These are phyloP conservation scores for Clohesyomyces aquaticus DNA, from an alignment of 495 filamentous ascomycete genomes.

Conservation along the genomic window DNA sequence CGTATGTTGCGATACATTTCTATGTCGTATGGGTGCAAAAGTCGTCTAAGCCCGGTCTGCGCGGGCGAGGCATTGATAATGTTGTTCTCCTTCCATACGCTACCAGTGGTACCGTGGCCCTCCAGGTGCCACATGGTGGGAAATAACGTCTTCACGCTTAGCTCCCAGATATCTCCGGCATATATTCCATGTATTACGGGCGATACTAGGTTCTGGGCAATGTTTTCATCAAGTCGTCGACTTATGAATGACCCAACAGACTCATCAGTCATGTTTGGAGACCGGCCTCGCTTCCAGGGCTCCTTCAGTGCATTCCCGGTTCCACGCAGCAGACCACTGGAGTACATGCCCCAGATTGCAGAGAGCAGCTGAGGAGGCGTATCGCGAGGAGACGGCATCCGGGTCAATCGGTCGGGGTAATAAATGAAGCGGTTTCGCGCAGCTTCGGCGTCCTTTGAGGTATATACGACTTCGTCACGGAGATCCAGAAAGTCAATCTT, in stretches of 20 bases:
- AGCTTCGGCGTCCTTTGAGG: constrained; percentile 53
- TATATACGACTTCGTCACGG: constrained; percentile 63
- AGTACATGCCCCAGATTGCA: too few species aligned
- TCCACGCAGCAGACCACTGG: constrained; percentile 37
- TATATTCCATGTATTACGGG: constrained; percentile 88
- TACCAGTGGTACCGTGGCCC: constrained; percentile 40
- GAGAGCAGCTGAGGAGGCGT: too few species aligned
- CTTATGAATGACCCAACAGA: constrained; percentile 72
- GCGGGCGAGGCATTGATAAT: too few species aligned
- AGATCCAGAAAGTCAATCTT: constrained; percentile 70
- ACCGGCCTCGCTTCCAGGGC: constrained; percentile 52
- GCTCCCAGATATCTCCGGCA: constrained; percentile 83
- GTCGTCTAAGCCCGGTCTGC: too few species aligned
- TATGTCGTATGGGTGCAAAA: constrained; percentile 22
- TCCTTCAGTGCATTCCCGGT: constrained; percentile 54
- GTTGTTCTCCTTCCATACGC: background rate
- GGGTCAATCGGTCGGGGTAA: constrained; percentile 86
- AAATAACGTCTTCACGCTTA: constrained; percentile 71
- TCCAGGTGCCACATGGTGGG: constrained; percentile 60
- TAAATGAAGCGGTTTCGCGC: constrained; percentile 79
- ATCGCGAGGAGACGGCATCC: constrained; percentile 54
- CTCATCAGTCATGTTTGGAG: constrained; percentile 59
- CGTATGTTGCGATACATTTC: background rate
- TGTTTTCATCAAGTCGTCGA: constrained; percentile 56
- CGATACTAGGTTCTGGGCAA: constrained; percentile 77